These are phyloP conservation scores for Oryza meridionalis DNA, from an alignment of 176 grass and related monocot genomes.

Conservation along the genomic window DNA sequence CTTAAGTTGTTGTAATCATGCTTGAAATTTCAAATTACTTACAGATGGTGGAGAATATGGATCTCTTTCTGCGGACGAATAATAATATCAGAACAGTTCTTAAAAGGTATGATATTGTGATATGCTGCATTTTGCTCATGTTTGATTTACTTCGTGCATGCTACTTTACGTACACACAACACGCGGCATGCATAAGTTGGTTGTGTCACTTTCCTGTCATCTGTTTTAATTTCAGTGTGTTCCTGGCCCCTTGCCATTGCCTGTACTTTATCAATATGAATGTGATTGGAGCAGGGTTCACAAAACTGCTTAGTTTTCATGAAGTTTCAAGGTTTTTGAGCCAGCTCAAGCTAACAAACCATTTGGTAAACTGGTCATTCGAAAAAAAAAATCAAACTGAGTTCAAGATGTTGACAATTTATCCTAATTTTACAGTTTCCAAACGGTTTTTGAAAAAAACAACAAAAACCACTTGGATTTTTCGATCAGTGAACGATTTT, in stretches of 20 bases:
- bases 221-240: constrained; percentile 19
- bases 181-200: neutral
- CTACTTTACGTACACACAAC: constrained; percentile 13
- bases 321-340: too few relatives aligned
- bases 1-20: constrained; percentile 34
- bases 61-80: constrained; percentile 62
- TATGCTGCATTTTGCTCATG: constrained; percentile 21
- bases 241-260: neutral
- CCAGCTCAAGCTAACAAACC: too few relatives aligned
- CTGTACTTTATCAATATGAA: neutral
- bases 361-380: too few relatives aligned
- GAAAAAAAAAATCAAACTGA: too few relatives aligned
- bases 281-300: neutral
- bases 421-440: too few relatives aligned
- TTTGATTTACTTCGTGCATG: constrained; percentile 1
- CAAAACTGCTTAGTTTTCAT: too few relatives aligned
- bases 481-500: too few relatives aligned
- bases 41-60: constrained; percentile 54
- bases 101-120: constrained; percentile 57
- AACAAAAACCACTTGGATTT: too few relatives aligned
- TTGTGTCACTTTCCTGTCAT: neutral
- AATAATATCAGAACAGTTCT: constrained; percentile 72
- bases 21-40: constrained; percentile 39
- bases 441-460: too few relatives aligned
- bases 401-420: too few relatives aligned